Percentiles rank a stretch among this genome's conserved stretches.
Evolutionary conservation across 345 rosid genomes (phyloP).

Genomic region (Populus nigra): DNA sequence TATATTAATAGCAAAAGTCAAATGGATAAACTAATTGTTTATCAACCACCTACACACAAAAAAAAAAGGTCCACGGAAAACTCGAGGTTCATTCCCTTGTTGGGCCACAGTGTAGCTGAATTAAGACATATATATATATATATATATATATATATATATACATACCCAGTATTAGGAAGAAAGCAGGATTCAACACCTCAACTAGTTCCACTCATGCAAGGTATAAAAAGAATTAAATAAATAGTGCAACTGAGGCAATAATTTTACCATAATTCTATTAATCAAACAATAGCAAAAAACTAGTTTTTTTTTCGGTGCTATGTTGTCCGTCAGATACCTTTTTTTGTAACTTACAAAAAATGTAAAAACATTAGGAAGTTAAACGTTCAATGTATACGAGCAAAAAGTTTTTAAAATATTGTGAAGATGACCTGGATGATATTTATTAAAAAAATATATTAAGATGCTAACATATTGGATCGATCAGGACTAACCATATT

Average conservation of each 20-base stretch:
- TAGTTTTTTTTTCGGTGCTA: no score
- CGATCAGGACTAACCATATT: no score
- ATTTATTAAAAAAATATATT: no score
- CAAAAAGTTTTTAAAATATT: no score
- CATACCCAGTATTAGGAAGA: background rate
- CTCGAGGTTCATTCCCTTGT: background rate
- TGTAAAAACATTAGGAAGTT: no score
- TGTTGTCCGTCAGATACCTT: no score
- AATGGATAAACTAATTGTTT: background rate
- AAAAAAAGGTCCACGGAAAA: background rate
- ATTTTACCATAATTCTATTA: background rate
- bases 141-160: no score
- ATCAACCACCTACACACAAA: background rate
- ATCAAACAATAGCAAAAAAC: no score
- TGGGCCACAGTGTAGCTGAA: background rate
- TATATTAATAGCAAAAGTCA: background rate
- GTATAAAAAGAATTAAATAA: background rate
- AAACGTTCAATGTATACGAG: no score
- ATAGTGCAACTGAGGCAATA: background rate
- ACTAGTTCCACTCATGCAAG: background rate
- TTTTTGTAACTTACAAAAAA: no score
- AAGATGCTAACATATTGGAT: fast-evolving
- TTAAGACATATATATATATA: no score
- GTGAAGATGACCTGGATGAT: no score
- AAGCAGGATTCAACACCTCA: background rate